A percentile compares a stretch with the other conserved stretches of the same genome.
These are phyloP conservation scores for Colletotrichum caudatum DNA, from an alignment of 2,329 filamentous ascomycete genomes.

Conservation along the genomic window DNA sequence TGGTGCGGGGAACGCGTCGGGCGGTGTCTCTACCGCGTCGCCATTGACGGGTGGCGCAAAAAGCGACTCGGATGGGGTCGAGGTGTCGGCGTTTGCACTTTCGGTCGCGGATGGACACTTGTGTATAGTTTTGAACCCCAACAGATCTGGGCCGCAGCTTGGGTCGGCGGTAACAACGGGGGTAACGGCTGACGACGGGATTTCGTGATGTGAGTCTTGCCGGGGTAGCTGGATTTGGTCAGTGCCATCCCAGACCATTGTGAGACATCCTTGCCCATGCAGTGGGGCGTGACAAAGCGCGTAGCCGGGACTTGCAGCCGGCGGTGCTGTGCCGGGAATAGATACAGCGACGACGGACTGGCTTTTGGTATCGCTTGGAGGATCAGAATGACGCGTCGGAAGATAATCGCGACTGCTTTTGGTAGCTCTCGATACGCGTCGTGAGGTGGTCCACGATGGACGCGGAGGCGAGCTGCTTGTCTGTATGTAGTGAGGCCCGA, in stretches of 20 bases:
- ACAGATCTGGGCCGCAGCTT: conserved; percentile 20
- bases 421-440: neutral
- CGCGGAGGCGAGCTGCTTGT: conserved; percentile 41
- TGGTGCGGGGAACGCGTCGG: conserved; percentile 20
- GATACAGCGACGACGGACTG: neutral
- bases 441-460: conserved; percentile 16
- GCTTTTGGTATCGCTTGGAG: conserved; percentile 2
- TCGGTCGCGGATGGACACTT: neutral
- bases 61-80: neutral
- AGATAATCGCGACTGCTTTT: conserved; percentile 9
- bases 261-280: conserved; percentile 12
- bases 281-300: conserved; percentile 29
- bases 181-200: conserved; percentile 25
- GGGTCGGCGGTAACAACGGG: conserved; percentile 13
- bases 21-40: conserved; percentile 17
- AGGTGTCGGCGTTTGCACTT: neutral
- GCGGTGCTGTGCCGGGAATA: conserved; percentile 24
- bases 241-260: conserved; percentile 37
- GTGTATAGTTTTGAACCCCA: conserved; percentile 1
- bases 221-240: conserved; percentile 35
- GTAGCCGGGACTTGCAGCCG: conserved; percentile 14
- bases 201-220: conserved; percentile 29
- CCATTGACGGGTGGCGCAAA: conserved; percentile 1
- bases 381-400: conserved; percentile 4
- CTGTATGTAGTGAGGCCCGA: conserved; percentile 15